A percentile compares a stretch with the other conserved stretches of the same genome.
Evolutionary conservation across 140 eudicot species (phyloP).

Genomic region (Bidens hawaiensis): DNA sequence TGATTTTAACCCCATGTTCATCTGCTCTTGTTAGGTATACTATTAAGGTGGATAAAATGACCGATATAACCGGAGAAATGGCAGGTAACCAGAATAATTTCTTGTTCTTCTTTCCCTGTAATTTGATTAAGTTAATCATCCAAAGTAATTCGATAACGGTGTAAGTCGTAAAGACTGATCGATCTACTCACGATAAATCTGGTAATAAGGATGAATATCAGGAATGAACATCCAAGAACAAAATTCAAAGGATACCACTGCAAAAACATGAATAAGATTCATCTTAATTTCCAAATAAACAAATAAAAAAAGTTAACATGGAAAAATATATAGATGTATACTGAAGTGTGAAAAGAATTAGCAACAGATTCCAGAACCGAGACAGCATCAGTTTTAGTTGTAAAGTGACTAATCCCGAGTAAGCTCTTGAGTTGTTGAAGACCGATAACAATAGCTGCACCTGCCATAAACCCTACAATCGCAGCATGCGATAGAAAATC

Average conservation of each 20-base stretch:
- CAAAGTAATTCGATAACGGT: background rate
- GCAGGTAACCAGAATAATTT: conserved; percentile 71
- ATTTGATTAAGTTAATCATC: background rate
- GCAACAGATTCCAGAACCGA: conserved; percentile 51
- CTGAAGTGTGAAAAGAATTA: conserved; percentile 46
- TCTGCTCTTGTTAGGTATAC: conserved; percentile 58
- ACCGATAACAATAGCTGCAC: conserved; percentile 75
- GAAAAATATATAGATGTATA: conserved; percentile 13
- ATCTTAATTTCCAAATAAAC: too few species aligned
- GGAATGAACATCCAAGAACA: conserved; percentile 65
- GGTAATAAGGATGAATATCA: conserved; percentile 57
- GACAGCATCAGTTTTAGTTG: conserved; percentile 60
- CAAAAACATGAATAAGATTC: conserved; percentile 1
- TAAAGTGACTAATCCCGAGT: conserved; percentile 58
- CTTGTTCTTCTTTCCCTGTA: conserved; percentile 54
- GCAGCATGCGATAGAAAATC: conserved; percentile 85
- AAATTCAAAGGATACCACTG: conserved; percentile 70
- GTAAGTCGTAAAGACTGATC: background rate
- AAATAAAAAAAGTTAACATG: background rate
- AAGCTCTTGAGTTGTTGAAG: conserved; percentile 69
- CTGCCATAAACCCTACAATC: conserved; percentile 77
- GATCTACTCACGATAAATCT: conserved; percentile 44
- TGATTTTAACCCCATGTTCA: conserved; percentile 55
- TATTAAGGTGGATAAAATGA: conserved; percentile 50
- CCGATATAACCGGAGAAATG: conserved; percentile 63